Percentiles rank a stretch among this genome's conserved stretches.
These are phyloP conservation scores for Climacium dendroides DNA, from an alignment of 225 moss, liverwort and hornwort species.

Conservation along the genomic window DNA sequence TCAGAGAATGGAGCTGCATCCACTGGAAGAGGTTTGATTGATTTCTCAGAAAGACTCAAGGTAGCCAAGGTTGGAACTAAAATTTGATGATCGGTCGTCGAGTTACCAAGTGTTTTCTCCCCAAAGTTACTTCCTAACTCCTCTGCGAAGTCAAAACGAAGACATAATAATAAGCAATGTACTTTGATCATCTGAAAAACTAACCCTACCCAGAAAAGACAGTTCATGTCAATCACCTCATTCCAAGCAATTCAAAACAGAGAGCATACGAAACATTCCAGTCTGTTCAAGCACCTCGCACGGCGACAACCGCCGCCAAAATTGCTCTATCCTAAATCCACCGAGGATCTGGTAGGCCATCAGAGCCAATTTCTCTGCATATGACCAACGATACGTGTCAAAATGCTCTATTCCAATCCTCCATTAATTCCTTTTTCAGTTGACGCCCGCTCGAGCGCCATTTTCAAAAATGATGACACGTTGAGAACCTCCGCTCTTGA, in stretches of 20 bases:
- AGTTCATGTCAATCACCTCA: background rate
- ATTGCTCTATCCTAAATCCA: background rate
- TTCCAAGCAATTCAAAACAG: background rate
- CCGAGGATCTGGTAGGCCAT: background rate
- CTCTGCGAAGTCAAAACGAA: constrained; percentile 3
- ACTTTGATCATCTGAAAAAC: background rate
- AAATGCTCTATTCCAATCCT: background rate
- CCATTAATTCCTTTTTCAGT: background rate
- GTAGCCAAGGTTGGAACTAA: constrained; percentile 25
- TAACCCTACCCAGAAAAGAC: background rate
- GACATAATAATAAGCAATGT: background rate
- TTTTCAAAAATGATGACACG: background rate
- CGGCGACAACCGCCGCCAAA: background rate
- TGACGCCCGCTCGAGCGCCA: background rate
- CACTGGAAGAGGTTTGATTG: constrained; percentile 9
- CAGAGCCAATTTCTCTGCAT: background rate
- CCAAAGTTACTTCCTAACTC: constrained; percentile 44
- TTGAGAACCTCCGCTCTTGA: background rate
- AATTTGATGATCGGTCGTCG: constrained; percentile 41
- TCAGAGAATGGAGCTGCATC: constrained; percentile 23
- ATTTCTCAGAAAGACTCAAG: constrained; percentile 27
- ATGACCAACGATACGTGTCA: background rate
- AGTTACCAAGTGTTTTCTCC: constrained; percentile 4
- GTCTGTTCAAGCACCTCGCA: background rate
- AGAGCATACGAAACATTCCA: background rate